Evolutionary conservation across 345 rosid species (phyloP).

Genomic region (Eucalyptus camaldulensis): DNA sequence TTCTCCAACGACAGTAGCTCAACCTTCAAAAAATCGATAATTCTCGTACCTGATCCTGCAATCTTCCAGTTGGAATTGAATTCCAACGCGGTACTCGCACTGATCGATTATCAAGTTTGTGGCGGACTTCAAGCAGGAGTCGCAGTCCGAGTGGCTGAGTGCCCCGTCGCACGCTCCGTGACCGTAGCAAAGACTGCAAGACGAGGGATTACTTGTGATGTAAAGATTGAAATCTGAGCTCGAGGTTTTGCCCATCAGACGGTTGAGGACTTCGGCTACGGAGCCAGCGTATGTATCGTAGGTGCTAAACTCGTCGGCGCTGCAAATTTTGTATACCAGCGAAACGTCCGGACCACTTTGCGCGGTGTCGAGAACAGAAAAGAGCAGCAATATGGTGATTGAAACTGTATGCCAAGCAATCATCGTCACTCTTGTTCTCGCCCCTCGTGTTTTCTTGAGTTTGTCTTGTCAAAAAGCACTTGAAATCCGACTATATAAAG

Average conservation of each 20-base stretch:
- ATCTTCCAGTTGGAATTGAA: background rate
- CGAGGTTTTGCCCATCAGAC: background rate
- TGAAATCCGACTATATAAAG: background rate
- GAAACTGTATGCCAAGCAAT: background rate
- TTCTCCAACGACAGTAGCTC: background rate
- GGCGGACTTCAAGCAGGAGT: background rate
- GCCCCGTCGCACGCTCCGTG: background rate
- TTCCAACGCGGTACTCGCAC: background rate
- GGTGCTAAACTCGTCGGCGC: background rate
- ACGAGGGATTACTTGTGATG: background rate
- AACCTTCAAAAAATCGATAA: background rate
- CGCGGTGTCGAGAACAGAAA: background rate
- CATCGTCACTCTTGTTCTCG: background rate
- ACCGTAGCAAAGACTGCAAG: background rate
- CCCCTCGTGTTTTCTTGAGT: background rate
- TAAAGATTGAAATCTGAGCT: background rate
- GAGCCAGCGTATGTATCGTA: background rate
- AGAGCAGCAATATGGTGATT: background rate
- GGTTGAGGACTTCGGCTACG: background rate
- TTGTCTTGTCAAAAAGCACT: background rate
- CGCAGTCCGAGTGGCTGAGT: background rate
- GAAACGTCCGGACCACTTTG: background rate
- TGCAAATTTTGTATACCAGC: background rate
- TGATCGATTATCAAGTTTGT: too few species aligned
- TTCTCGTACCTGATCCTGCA: background rate